phyloP scores from a whole-genome alignment of 257 asterid species.

The Solanum commersonii region DNA sequence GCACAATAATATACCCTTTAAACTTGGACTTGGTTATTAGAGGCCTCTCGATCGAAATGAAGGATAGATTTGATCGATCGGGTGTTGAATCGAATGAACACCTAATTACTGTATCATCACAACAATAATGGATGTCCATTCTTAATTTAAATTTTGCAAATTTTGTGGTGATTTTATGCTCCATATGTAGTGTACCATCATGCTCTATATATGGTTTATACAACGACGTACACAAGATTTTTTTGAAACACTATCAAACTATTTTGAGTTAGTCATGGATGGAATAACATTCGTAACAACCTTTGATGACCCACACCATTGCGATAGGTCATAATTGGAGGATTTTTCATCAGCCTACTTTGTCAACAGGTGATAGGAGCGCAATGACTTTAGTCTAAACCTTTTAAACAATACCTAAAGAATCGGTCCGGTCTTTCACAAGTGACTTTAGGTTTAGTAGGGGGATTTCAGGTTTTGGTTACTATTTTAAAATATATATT shows the following conservation, averaged over 20 bases:
- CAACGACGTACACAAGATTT: not conserved
- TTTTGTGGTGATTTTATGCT: not conserved
- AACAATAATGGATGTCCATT: not conserved
- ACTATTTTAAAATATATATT: not conserved
- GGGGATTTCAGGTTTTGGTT: not conserved
- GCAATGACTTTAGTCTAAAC: not conserved
- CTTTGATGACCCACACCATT: not conserved
- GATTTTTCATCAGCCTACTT: not conserved
- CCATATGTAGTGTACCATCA: not conserved
- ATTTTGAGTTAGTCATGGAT: not conserved
- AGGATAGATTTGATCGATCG: not conserved
- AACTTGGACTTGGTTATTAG: not conserved
- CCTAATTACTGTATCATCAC: not conserved
- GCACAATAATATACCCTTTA: not conserved
- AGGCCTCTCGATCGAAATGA: not conserved
- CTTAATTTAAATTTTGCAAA: not conserved
- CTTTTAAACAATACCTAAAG: not conserved
- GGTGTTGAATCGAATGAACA: not conserved
- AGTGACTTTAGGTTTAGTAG: not conserved
- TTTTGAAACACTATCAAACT: not conserved
- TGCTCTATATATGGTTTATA: not conserved
- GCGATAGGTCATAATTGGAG: not conserved
- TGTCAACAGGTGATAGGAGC: not conserved
- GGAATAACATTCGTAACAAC: not conserved
- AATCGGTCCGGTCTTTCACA: not conserved